Evolutionary conservation across 176 grass and related monocot genomes (phyloP), one percentile per base, ranked within the genome.

Genomic region (Rhipidocladum racemiflorum): DNA sequence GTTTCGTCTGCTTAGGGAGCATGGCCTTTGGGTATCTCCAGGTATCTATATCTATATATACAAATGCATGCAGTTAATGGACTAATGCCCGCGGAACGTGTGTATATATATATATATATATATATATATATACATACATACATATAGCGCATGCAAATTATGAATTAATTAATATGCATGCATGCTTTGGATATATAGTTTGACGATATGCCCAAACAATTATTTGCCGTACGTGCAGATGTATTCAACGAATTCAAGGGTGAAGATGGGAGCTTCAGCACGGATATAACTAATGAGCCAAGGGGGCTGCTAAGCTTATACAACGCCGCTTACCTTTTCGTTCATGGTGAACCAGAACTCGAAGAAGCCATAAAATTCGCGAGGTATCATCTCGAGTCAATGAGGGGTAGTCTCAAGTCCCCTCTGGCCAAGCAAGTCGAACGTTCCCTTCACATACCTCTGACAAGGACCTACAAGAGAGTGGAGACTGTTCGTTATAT

Each of bases 281-380:
- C 20, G 20, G 44, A 28, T 9, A 4, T 70, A 61, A n/a, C 65
- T 29, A 69, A 85, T 28, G 83, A 85, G 1, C 53, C 74, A 62
- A 65, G 85, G 28, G 85, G 85, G 2, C 68, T 87, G 14, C 24
- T 87, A 25, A 81, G 85, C 48, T 28, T 87, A 30, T 85, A 85
- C 65, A 85, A 85, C 28, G 74, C 83, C 50, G 39, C 83, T 29
- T 28, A 85, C 53, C 68, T 87, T 66, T 57, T 73, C 7, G 75
- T 48, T 15, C 68, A 75, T 20, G 85, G 68, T 42, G 85, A 81
- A 29, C 20, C 76, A 68, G 59, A 45, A 0, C 85, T 87, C 14
- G 70, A 87, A 43, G 48, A 87, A 20, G 32, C 35, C 54, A 75
- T 73, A 9, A 56, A 13, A 16, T 81, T 87, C 27, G 50, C 69